A percentile compares a stretch with the other conserved stretches of the same genome.
Evolutionary conservation across 805 yeast species (phyloP).

Genomic region (Vanderwaltozyma polyspora): DNA sequence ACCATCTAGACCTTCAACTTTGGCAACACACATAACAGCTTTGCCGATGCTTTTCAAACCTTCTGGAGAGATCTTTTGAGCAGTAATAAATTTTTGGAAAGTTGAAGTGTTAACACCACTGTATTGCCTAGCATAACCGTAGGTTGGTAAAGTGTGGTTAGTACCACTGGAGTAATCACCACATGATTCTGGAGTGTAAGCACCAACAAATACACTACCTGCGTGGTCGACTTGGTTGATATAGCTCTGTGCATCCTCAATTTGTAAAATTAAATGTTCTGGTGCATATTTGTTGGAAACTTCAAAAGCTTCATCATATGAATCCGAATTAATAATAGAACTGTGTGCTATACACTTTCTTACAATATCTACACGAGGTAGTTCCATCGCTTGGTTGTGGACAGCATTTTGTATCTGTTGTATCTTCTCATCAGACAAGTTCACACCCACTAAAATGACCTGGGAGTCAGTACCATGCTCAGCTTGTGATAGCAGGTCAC

Average conservation of each 20-base stretch:
- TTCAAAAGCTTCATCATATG: constrained; percentile 71
- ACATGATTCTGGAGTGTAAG: constrained; percentile 92
- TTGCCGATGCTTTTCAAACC: constrained; percentile 87
- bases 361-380: constrained; percentile 90
- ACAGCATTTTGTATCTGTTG: constrained; percentile 71
- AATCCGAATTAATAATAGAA: constrained; percentile 56
- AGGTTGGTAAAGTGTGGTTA: constrained; percentile 96
- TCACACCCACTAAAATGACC: constrained; percentile 82
- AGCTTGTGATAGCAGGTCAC: constrained; percentile 92
- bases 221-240: constrained; percentile 79
- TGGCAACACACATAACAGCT: constrained; percentile 93
- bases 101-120: constrained; percentile 95
- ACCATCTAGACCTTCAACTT: constrained; percentile 92
- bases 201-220: constrained; percentile 94
- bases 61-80: constrained; percentile 77
- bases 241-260: constrained; percentile 62
- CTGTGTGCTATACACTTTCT: constrained; percentile 90
- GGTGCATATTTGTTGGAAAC: constrained; percentile 92
- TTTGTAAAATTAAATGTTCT: constrained; percentile 90
- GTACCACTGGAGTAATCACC: constrained; percentile 99
- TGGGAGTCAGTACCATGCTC: constrained; percentile 99
- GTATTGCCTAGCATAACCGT: constrained; percentile 96
- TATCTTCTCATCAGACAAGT: constrained; percentile 47
- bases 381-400: constrained; percentile 64
- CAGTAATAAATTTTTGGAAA: constrained; percentile 88